A percentile compares a stretch with the other conserved stretches of the same genome.
Conservation (phyloP, 78 protist genomes). For the Diacronema lutheri region DNA sequence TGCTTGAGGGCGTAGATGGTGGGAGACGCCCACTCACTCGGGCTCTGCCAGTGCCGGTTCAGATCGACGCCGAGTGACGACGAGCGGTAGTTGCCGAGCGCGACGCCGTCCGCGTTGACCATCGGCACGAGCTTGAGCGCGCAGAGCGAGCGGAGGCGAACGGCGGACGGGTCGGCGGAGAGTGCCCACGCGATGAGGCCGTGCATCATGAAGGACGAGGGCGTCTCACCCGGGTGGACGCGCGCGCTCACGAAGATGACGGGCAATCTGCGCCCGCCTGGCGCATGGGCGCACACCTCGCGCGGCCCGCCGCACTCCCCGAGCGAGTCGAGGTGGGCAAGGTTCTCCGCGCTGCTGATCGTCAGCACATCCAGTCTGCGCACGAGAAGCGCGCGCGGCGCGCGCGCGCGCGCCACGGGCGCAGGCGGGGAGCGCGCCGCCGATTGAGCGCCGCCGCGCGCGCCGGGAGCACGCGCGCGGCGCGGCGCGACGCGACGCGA, state of each 20-base stretch:
- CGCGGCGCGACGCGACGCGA: too few relatives aligned
- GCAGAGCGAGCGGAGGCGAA: not conserved
- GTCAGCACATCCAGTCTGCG: constrained; percentile 42
- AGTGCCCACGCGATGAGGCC: constrained; percentile 43
- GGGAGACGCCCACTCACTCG: not conserved
- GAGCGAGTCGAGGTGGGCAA: not conserved
- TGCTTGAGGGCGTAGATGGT: not conserved
- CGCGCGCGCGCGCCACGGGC: too few relatives aligned
- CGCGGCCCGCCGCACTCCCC: not conserved
- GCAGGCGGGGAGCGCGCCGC: too few relatives aligned
- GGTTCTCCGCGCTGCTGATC: not conserved
- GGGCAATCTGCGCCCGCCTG: too few relatives aligned
- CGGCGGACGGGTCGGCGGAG: constrained; percentile 11
- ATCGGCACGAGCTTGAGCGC: constrained; percentile 59
- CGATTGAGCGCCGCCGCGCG: too few relatives aligned
- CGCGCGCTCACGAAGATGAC: constrained; percentile 38
- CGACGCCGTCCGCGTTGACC: constrained; percentile 75
- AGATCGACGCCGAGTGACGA: constrained; percentile 39
- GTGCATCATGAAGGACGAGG: constrained; percentile 47
- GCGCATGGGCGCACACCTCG: too few relatives aligned
- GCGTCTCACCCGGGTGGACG: constrained; percentile 70
- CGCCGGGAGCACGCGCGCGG: too few relatives aligned
- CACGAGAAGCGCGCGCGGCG: too few relatives aligned
- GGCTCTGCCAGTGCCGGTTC: constrained; percentile 39
- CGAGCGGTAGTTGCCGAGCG: constrained; percentile 59